Base-by-base conservation (phyloP, 345 rosid genomes). In the Boechera retrofracta region DNA sequence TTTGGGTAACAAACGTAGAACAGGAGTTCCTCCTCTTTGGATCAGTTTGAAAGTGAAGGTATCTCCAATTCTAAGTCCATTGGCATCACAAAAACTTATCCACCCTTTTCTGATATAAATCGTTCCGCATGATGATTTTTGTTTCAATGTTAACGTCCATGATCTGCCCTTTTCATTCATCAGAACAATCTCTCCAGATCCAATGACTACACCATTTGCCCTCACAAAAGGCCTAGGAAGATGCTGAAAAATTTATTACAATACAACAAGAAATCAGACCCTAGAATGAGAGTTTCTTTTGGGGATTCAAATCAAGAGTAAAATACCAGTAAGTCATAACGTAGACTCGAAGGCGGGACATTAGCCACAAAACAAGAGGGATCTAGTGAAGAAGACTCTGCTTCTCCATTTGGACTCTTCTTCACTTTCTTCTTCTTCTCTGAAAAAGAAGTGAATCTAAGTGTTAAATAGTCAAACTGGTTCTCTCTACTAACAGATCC, bases 51-150 rank as follows among this genome's bases (percentile, higher is more conserved):
- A 67, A 66, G 33, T 66, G 48, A 26, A 18, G 48, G 1, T 15
- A 67, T 18, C 48, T 7, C 72, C 73, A 56, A 15, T 51, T 36
- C 1, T 16, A 42, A 75, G 41, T 6, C 67, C 32, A 67, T 59
- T 75, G 8, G 15, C 66, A 26, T 2, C 2, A 67, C 78, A 75
- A 5, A 76, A 76, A 33, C 61, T 38, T 39, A 2, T 59, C 74
- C 79, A 76, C 2, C 80, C 69, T 61, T 15, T 2, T 41, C 13
- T 52, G 5, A 76, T 15, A 32, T 69, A 76, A 12, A 10, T 4
- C 10, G 4, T 31, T 41, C 55, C 47, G 35, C 64, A 29, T 18
- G 68, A 28, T 8, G 4, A 21, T 48, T 42, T 76, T 13, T 9
- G 7, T 21, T 2, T 61, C 15, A 76, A n/a, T 1, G 0, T 11